Percentiles rank a stretch among this genome's conserved stretches.
These are phyloP conservation scores for Oxytropis ochrocephala DNA, from an alignment of 306 rosid genomes.

Conservation along the genomic window DNA sequence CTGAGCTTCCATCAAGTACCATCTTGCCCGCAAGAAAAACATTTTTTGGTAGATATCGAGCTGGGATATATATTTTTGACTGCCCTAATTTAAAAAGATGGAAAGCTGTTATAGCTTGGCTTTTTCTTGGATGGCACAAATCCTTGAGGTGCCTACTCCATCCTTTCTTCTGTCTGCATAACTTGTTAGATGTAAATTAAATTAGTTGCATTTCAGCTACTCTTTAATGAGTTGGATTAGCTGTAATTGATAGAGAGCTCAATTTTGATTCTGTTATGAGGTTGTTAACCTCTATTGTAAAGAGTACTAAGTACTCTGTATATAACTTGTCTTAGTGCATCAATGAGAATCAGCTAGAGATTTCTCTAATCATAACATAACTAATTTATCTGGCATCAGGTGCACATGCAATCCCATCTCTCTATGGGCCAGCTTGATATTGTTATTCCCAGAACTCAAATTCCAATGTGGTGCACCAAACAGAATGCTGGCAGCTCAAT, in stretches of 20 bases:
- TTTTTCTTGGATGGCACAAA: conserved; percentile 13
- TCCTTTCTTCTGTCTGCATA: not conserved
- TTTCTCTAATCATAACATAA: not conserved
- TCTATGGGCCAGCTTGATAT: not conserved
- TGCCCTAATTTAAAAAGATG: not conserved
- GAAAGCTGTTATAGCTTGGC: not conserved
- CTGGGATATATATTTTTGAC: not conserved
- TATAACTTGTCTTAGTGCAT: too few relatives aligned
- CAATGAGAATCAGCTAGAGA: too few relatives aligned
- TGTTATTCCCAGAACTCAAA: not conserved
- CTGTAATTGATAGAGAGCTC: too few relatives aligned
- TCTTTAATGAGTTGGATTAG: too few relatives aligned
- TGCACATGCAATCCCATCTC: not conserved
- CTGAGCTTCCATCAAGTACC: not conserved
- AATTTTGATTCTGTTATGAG: too few relatives aligned
- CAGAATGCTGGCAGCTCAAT: not conserved
- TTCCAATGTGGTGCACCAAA: conserved; percentile 9
- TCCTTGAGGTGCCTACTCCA: not conserved
- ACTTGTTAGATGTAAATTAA: too few relatives aligned
- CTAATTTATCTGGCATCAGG: not conserved
- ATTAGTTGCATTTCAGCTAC: too few relatives aligned
- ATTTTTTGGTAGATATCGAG: too few relatives aligned
- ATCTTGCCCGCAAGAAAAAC: not conserved
- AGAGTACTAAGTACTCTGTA: too few relatives aligned
- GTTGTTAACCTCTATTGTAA: too few relatives aligned